A percentile compares a stretch with the other conserved stretches of the same genome.
Conservation (phyloP, 805 yeast species). For the Teunomyces tritomae region DNA sequence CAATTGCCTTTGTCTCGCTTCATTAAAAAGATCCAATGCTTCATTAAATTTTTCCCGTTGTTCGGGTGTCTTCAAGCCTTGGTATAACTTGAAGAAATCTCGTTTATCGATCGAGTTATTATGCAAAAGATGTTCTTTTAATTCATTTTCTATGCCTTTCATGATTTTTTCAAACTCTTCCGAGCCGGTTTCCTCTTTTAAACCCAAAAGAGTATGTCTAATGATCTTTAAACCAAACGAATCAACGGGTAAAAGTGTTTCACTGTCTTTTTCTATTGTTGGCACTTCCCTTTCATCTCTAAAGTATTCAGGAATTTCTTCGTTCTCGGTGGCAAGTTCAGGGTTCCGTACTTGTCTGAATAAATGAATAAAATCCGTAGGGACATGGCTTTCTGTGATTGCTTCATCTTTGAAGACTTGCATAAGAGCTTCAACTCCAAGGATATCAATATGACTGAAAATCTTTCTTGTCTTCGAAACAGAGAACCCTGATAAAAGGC, state of each 20-base stretch:
- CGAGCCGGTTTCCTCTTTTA: slow-evolving; percentile 24
- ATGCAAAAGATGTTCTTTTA: slow-evolving; percentile 24
- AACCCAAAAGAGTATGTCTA: slow-evolving; percentile 63
- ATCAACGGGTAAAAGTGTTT: slow-evolving; percentile 60
- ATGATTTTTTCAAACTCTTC: slow-evolving; percentile 23
- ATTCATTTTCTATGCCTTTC: slow-evolving; percentile 26
- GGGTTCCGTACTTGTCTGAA: slow-evolving; percentile 24
- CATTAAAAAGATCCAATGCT: slow-evolving; percentile 67
- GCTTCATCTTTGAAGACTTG: slow-evolving; percentile 24
- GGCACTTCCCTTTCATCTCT: slow-evolving; percentile 28
- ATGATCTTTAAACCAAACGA: slow-evolving; percentile 77
- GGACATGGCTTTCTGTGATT: slow-evolving; percentile 29
- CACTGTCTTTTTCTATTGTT: slow-evolving; percentile 54
- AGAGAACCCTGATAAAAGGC: slow-evolving; percentile 6
- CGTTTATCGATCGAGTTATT: slow-evolving; percentile 40
- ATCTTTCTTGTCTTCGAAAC: slow-evolving; percentile 24
- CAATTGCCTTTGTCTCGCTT: slow-evolving; percentile 68
- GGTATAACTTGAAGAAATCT: slow-evolving; percentile 69
- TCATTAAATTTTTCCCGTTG: slow-evolving; percentile 54
- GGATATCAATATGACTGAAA: slow-evolving; percentile 49
- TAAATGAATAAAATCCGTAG: slow-evolving; percentile 30
- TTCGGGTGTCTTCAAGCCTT: slow-evolving; percentile 44
- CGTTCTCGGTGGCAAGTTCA: slow-evolving; percentile 5
- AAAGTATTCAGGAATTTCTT: slow-evolving; percentile 27
- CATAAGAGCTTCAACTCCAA: slow-evolving; percentile 48